Base-by-base conservation (phyloP, 1,139 yeast species). In the Taiozyma sp. region DNA sequence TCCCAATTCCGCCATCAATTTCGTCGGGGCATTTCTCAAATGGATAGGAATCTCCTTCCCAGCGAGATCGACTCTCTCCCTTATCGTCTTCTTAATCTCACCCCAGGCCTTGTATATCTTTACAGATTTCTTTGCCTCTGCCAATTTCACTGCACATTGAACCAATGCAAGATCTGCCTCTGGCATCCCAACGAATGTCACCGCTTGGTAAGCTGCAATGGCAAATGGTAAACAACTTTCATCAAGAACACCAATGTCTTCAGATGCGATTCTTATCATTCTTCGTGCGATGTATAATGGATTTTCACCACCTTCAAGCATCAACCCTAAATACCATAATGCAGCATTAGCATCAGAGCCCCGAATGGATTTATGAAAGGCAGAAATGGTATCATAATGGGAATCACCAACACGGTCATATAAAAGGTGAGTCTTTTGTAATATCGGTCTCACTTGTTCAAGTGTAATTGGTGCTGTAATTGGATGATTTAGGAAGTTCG, bases 161-260 rank as follows among this genome's bases (percentile, higher is more conserved):
- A 93, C 99, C 46, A 93, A 70, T 3, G 90, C 82, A 37, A 88
- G 75, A 64, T 93, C 97, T 2, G 95, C 95, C 64, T 95, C 99
- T 0, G 99, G 99, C 79, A 93, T 76, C 0, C 99, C 99, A n/a
- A 93, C 77, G 67, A 87, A 89, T 68, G 89, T 95, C 5, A 88
- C 81, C 0, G 97, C 91, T 47, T 88, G 89, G 63, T 86, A 88
- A 0, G 95, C 81, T 0, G 97, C 83, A 2, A 88, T 77, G 1
- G 95, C 93, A 68, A 93, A 84, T 1, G 98, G 96, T 43, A 95
- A 70, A 59, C 96, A 83, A 0, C 86, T 68, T 50, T 91, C 88
- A 66, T 95, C 98, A 11, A 87, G 71, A 4, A 87, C 69, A 0
- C 97, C 97, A 35, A 90, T 73, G 64, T 91, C 97, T 66, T 88